phyloP scores from a whole-genome alignment of 2,329 filamentous ascomycete genomes.

The Calonectria henricotiae region DNA sequence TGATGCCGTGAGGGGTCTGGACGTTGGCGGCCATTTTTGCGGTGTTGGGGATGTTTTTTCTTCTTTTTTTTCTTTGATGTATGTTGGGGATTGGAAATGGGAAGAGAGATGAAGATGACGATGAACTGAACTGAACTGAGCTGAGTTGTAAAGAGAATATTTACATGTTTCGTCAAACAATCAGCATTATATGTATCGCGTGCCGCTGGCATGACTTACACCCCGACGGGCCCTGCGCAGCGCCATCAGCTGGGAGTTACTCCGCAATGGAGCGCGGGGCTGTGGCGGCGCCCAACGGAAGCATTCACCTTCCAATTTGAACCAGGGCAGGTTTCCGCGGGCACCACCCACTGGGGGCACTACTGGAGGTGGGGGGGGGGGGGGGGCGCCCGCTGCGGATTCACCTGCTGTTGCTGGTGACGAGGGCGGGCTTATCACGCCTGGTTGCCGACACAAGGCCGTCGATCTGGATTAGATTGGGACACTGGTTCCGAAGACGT shows the following conservation, averaged over 20 bases:
- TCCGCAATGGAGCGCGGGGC: conserved; percentile 40
- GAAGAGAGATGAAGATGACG: not conserved
- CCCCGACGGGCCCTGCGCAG: not conserved
- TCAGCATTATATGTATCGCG: conserved; percentile 30
- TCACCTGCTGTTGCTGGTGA: conserved; percentile 5
- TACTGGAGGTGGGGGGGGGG: no score
- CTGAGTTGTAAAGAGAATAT: not conserved
- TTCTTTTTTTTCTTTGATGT: not conserved
- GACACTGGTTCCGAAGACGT: not conserved
- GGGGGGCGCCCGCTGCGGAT: not conserved
- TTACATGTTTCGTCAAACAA: not conserved
- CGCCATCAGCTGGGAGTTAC: conserved; percentile 4
- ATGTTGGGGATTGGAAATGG: not conserved
- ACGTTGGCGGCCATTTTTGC: conserved; percentile 44
- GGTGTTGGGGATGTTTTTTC: no score
- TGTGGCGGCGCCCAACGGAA: not conserved
- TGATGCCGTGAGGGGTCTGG: conserved; percentile 59
- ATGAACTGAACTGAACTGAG: conserved; percentile 3
- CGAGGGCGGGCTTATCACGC: not conserved
- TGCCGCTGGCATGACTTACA: conserved; percentile 10
- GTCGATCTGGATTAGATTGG: not conserved
- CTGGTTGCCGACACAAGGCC: not conserved
- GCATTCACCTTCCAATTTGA: conserved; percentile 22
- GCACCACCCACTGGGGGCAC: no score
- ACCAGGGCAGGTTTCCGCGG: conserved; percentile 49